phyloP scores from a whole-genome alignment of 805 yeast species.

The Candida insectorum region DNA sequence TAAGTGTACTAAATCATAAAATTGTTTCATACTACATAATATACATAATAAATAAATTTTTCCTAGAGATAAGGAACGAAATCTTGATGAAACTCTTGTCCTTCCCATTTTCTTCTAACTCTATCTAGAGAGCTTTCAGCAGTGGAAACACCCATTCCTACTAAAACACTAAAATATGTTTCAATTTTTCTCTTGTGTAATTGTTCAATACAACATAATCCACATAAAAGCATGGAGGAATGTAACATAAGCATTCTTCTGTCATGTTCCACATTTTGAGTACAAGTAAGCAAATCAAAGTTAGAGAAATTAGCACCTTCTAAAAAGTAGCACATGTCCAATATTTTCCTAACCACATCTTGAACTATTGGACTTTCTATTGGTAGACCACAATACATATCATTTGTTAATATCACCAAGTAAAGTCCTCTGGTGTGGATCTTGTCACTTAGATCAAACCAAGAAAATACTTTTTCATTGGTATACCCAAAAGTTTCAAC shows the following conservation, averaged over 20 bases:
- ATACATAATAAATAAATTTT: background rate
- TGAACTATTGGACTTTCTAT: conserved; percentile 11
- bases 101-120: conserved; percentile 10
- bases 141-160: conserved; percentile 12
- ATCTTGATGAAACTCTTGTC: conserved; percentile 7
- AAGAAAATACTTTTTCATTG: conserved; percentile 22
- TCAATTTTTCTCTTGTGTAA: conserved; percentile 10
- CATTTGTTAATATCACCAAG: conserved; percentile 23
- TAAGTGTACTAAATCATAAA: too few species aligned
- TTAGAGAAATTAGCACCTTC: conserved; percentile 11
- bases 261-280: too few species aligned
- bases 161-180: conserved; percentile 11
- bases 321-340: conserved; percentile 15
- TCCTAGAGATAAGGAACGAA: conserved; percentile 15
- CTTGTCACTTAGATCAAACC: conserved; percentile 53
- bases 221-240: conserved; percentile 14
- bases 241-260: conserved; percentile 14
- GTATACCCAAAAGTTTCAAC: conserved; percentile 14
- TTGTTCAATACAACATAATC: conserved; percentile 10
- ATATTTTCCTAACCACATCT: conserved; percentile 12
- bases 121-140: conserved; percentile 12
- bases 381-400: conserved; percentile 10
- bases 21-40: background rate
- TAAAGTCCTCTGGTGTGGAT: conserved; percentile 31
- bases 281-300: conserved; percentile 6